These are phyloP conservation scores for Sphaerulina populicola DNA, from an alignment of 2,329 filamentous ascomycete species.

Conservation along the genomic window DNA sequence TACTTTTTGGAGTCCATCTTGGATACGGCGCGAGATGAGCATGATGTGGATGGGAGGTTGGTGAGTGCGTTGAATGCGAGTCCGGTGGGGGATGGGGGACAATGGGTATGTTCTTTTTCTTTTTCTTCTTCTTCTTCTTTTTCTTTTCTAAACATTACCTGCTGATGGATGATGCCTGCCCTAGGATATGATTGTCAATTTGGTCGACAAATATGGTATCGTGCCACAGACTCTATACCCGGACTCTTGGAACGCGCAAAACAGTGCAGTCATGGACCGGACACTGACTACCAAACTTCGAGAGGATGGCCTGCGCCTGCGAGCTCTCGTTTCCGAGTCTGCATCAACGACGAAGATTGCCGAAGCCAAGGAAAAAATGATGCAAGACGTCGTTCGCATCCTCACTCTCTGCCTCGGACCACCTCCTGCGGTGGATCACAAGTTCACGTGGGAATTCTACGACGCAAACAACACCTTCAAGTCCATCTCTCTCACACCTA, in stretches of 20 bases:
- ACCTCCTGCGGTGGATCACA: conserved; percentile 58
- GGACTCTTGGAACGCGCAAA: conserved; percentile 69
- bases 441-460: conserved; percentile 74
- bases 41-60: conserved; percentile 63
- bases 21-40: too few relatives aligned
- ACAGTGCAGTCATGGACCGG: conserved; percentile 60
- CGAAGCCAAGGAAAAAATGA: conserved; percentile 60
- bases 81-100: conserved; percentile 72
- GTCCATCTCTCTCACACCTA: conserved; percentile 56
- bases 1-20: conserved; percentile 81
- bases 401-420: conserved; percentile 76
- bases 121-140: too few relatives aligned
- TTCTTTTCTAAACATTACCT: conserved; percentile 31
- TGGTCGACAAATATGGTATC: conserved; percentile 78
- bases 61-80: conserved; percentile 60
- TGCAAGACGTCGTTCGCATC: conserved; percentile 71
- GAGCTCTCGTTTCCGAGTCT: conserved; percentile 45
- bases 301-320: conserved; percentile 69
- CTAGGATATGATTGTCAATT: conserved; percentile 72
- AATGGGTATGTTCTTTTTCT: conserved; percentile 48
- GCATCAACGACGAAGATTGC: conserved; percentile 36
- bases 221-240: conserved; percentile 73
- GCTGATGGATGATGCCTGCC: conserved; percentile 28
- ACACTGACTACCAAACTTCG: conserved; percentile 77
- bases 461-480: conserved; percentile 60